phyloP scores from a whole-genome alignment of 176 grass and related monocot genomes.

The Miscanthus lutarioriparius region DNA sequence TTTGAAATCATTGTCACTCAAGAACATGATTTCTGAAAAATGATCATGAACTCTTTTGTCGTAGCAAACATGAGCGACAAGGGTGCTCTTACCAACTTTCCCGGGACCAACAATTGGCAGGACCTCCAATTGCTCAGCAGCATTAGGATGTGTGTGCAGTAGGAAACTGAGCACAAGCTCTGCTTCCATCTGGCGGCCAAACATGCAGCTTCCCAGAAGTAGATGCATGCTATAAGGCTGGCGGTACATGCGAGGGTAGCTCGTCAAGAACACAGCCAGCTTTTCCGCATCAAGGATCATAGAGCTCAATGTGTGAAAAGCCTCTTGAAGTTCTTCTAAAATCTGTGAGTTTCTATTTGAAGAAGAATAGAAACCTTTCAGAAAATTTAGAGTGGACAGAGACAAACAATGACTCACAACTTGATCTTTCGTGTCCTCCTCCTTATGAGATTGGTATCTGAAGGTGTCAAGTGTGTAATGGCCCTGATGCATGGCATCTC shows the following conservation, averaged over 20 bases:
- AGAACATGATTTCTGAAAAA: conserved; percentile 17
- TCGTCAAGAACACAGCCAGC: background rate
- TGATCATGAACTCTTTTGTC: conserved; percentile 22
- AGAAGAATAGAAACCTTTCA: background rate
- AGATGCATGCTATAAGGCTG: conserved; percentile 20
- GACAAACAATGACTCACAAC: background rate
- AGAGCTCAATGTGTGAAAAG: background rate
- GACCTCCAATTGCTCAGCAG: background rate
- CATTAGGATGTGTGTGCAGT: too few relatives aligned
- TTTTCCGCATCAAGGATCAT: background rate
- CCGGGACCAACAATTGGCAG: background rate
- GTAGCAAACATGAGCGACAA: conserved; percentile 19
- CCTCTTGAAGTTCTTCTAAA: background rate
- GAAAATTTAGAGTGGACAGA: background rate
- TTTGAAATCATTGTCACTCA: background rate
- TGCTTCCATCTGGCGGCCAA: background rate
- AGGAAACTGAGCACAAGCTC: background rate
- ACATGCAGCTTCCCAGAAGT: background rate
- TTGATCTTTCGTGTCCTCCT: background rate
- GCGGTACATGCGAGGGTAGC: background rate
- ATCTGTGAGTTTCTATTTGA: background rate
- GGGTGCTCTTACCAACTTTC: conserved; percentile 25
- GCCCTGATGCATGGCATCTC: too few relatives aligned
- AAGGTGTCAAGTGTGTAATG: too few relatives aligned
- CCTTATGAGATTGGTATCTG: too few relatives aligned